A percentile compares a stretch with the other conserved stretches of the same genome.
Evolutionary conservation across 73 alveolate species (phyloP).

Genomic region (Paraurostyla sp.): DNA sequence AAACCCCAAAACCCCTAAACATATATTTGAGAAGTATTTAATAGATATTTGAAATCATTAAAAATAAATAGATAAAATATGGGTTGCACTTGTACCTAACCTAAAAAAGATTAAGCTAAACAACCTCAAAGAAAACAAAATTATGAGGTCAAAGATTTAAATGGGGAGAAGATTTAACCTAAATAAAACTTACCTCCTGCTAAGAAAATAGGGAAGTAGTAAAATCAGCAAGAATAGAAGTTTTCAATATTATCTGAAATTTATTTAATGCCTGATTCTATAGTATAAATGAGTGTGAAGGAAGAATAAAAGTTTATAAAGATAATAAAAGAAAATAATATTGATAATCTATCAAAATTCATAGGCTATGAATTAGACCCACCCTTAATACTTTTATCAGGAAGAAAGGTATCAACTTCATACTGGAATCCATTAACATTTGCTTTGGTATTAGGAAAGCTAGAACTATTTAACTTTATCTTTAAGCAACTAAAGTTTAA

Average conservation of each 20-base stretch:
- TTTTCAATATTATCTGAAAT: neutral
- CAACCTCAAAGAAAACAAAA: neutral
- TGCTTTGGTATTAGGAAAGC: neutral
- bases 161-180: neutral
- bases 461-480: neutral
- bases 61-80: too few species aligned
- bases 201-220: neutral
- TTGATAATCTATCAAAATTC: neutral
- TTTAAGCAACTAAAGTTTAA: neutral
- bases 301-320: neutral
- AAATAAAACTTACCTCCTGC: neutral
- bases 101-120: neutral
- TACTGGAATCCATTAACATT: neutral
- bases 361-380: conserved; percentile 15
- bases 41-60: neutral
- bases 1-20: conserved; percentile 11
- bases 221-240: neutral
- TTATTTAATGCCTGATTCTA: neutral
- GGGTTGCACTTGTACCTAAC: conserved; percentile 12
- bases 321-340: neutral
- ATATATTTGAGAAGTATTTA: neutral
- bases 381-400: neutral
- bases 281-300: neutral
- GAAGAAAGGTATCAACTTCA: neutral
- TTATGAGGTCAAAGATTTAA: neutral